These are phyloP conservation scores for Elsinoe perseae DNA, from an alignment of 2,329 filamentous ascomycete genomes.

Conservation along the genomic window DNA sequence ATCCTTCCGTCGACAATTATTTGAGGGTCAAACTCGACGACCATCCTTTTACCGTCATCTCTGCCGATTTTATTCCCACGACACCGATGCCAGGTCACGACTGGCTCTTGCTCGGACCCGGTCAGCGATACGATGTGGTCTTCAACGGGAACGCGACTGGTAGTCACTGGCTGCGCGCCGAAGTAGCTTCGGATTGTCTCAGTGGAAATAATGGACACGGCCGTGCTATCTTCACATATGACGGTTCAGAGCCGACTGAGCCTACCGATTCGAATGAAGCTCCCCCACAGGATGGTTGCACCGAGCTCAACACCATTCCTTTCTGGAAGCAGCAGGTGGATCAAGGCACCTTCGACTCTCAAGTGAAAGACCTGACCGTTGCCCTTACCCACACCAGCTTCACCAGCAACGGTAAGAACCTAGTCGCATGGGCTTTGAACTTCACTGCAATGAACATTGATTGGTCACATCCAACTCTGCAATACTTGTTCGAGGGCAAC, in stretches of 20 bases:
- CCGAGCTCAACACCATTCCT: conserved; percentile 26
- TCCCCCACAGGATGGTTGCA: conserved; percentile 25
- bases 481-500: conserved; percentile 37
- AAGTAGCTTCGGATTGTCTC: conserved; percentile 32
- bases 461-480: conserved; percentile 39
- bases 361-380: conserved; percentile 30
- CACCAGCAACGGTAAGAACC: conserved; percentile 31
- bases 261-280: conserved; percentile 22
- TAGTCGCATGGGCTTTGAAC: conserved; percentile 32
- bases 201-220: conserved; percentile 29
- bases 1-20: conserved; percentile 38
- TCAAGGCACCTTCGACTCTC: conserved; percentile 25
- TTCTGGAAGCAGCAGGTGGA: conserved; percentile 33
- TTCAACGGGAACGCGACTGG: conserved; percentile 37
- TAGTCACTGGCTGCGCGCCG: conserved; percentile 41
- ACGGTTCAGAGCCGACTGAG: conserved; percentile 20
- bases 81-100: conserved; percentile 20
- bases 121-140: conserved; percentile 42
- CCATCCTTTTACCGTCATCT: conserved; percentile 30
- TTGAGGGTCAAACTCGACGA: conserved; percentile 34
- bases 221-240: conserved; percentile 33
- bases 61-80: conserved; percentile 33
- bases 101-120: conserved; percentile 36
- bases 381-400: conserved; percentile 27
- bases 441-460: conserved; percentile 36